Evolutionary conservation across 176 grass and related monocot species (phyloP), one percentile per base, ranked within the genome.

Genomic region (Poa annua): DNA sequence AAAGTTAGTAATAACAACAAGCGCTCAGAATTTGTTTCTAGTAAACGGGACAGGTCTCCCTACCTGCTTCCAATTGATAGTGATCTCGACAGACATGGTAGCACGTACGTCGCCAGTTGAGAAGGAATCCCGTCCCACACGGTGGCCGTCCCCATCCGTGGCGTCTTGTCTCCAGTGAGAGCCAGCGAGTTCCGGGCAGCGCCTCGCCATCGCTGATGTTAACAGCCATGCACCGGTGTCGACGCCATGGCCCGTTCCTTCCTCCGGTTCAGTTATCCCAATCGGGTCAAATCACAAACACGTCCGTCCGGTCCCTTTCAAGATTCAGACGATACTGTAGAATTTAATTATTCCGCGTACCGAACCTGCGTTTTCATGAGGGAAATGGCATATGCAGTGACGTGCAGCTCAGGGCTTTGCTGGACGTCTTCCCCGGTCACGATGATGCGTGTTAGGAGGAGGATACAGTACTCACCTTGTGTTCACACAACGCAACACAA

Each of bases 321-420:
- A 17, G 74, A 33, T 32, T 45, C 75, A 51, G 38, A 2, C 35
- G 33, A 8, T 41, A 41, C 39, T 41, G 39, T 72, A 11, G 55
- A 73, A 25, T 47, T 25, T 8, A 14, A 16, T 61, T 5, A 39
- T 48, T 51, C 44, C 32, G 9, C 15, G 3, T 61, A 54, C 14
- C 36, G 33, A 69, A 24, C 15, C 19, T 16, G 25, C 57, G 7
- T 38, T 75, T 17, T 75, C 87, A 13, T 32, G 15, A 42, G 61
- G 87, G 54, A 67, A 80, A 56, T 22, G 67, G 68, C 81, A 22
- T 57, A 66, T 36, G 19, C 24, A 3, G 3, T 52, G 82, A 62
- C 83, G 71, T 85, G 77, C 82, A 52, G 52, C 55, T 21, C 63
- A 70, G 62, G 87, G 47, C 10, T 39, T 29, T 65, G 63, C 51